These are phyloP conservation scores for Xylariaceae sp. DNA, from an alignment of 2,329 filamentous ascomycete genomes.

Conservation along the genomic window DNA sequence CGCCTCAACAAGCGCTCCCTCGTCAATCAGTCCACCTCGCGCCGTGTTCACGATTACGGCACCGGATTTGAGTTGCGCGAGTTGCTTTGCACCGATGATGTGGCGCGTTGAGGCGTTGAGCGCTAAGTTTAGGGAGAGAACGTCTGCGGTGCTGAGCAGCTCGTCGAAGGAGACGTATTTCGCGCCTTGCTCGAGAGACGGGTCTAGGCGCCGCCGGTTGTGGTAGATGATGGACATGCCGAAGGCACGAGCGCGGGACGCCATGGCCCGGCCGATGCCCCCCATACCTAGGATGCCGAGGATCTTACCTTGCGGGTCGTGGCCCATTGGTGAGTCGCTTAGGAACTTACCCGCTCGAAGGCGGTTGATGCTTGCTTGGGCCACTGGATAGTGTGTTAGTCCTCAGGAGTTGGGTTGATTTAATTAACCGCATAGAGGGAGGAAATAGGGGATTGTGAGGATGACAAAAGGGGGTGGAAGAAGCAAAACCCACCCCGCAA, in stretches of 20 bases:
- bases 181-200: slow-evolving; percentile 36
- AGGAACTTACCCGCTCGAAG: slow-evolving; percentile 42
- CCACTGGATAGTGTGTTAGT: slow-evolving; percentile 21
- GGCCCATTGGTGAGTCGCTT: slow-evolving; percentile 44
- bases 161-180: slow-evolving; percentile 54
- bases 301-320: slow-evolving; percentile 49
- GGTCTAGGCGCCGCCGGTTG: slow-evolving; percentile 41
- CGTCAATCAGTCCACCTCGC: slow-evolving; percentile 53
- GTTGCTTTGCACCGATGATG: slow-evolving; percentile 47
- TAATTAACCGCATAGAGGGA: neutral
- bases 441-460: neutral
- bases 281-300: slow-evolving; percentile 59
- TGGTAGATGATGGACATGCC: slow-evolving; percentile 58
- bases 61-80: slow-evolving; percentile 52
- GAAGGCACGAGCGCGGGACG: slow-evolving; percentile 46
- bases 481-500: slow-evolving; percentile 33
- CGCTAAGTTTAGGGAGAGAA: slow-evolving; percentile 51
- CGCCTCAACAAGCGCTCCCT: slow-evolving; percentile 50
- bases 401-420: neutral
- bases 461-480: neutral
- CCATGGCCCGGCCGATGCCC: slow-evolving; percentile 50
- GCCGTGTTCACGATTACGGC: slow-evolving; percentile 56
- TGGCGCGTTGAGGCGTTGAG: slow-evolving; percentile 48
- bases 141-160: slow-evolving; percentile 49
- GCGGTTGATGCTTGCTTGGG: slow-evolving; percentile 43